Evolutionary conservation across 2,329 filamentous ascomycete genomes (phyloP).

Genomic region (Pseudogymnoascus sp.): DNA sequence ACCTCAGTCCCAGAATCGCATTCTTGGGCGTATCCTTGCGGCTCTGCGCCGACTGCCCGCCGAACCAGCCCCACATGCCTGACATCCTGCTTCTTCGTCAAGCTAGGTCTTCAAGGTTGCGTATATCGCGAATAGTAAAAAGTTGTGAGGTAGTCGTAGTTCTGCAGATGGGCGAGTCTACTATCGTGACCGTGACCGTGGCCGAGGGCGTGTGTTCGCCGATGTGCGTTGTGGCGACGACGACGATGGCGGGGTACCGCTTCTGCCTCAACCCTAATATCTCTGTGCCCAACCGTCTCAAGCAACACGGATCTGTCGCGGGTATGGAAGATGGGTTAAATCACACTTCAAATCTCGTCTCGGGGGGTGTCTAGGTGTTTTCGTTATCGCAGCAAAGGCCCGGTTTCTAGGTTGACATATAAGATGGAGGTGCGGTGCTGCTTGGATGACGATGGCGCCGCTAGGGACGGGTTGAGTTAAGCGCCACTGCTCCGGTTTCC

Average conservation of each 20-base stretch:
- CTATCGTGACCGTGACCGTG: too few species aligned
- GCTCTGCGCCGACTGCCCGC: conserved; percentile 71
- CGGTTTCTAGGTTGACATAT: background rate
- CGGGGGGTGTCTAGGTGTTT: too few species aligned
- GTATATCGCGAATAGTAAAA: too few species aligned
- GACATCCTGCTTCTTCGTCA: conserved; percentile 41
- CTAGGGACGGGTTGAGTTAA: background rate
- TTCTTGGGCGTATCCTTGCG: conserved; percentile 94
- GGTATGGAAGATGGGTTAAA: too few species aligned
- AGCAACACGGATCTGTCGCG: too few species aligned
- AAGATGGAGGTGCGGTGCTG: background rate
- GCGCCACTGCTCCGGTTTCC: background rate
- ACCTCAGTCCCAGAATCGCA: conserved; percentile 79
- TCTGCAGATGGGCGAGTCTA: too few species aligned
- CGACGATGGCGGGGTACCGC: conserved; percentile 1
- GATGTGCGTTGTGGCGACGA: background rate
- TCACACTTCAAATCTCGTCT: too few species aligned
- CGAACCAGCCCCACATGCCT: conserved; percentile 82
- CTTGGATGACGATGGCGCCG: background rate
- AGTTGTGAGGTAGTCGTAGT: too few species aligned
- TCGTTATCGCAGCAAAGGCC: background rate
- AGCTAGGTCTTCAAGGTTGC: background rate
- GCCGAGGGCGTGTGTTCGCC: background rate
- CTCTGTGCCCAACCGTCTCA: too few species aligned
- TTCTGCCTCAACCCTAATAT: too few species aligned